Base-by-base conservation (phyloP, 768 basidiomycete genomes). In the Lactarius akahatsu region DNA sequence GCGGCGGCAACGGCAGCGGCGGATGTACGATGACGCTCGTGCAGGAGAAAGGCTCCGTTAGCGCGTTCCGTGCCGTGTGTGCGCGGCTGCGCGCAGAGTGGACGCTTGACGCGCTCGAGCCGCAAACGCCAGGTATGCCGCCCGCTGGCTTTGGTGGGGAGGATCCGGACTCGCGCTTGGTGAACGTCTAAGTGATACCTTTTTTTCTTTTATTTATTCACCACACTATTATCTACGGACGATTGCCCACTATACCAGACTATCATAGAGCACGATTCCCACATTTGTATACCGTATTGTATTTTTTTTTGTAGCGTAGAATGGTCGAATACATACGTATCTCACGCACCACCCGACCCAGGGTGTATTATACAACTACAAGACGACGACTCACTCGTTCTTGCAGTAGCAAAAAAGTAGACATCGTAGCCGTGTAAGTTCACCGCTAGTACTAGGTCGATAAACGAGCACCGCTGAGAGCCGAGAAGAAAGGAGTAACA, bases 31-130 rank as follows among this genome's bases (percentile, higher is more conserved):
- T 96, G 67, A 86, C 87, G 62, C 78, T 98, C 71, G 83, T 91
- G 28, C 88, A 92, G 69, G 95, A 97, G 80, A 97, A 94, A 76
- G 96, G 96, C 30, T 92, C 94, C 7, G 82, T 90, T 73, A 89
- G 92, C 62, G 88, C 91, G 56, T 96, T 97, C 80, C 89, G 87
- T 76, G 78, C 82, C 6, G 80, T 94, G 13, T 92, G 89, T 80
- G 84, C 84, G 73, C 83, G 84, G 69, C 75, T 96, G 70, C 84
- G 87, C 73, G 85, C 87, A 47, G 83, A 86, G 69, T 94, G 92
- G 85, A 79, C 77, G 41, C 71, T 82, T 68, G 82, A 81, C 59
- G 54, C 61, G 61, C 67, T 70, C 45, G 63, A 69, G 23, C 68
- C 68, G 26, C 68, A 65, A 38, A 69, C 66, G 38, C 65, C 64